Percentiles rank a stretch among this genome's conserved stretches.
These are phyloP conservation scores for Coemansia javaensis DNA, from an alignment of 192 early-diverging fungal species.

Conservation along the genomic window DNA sequence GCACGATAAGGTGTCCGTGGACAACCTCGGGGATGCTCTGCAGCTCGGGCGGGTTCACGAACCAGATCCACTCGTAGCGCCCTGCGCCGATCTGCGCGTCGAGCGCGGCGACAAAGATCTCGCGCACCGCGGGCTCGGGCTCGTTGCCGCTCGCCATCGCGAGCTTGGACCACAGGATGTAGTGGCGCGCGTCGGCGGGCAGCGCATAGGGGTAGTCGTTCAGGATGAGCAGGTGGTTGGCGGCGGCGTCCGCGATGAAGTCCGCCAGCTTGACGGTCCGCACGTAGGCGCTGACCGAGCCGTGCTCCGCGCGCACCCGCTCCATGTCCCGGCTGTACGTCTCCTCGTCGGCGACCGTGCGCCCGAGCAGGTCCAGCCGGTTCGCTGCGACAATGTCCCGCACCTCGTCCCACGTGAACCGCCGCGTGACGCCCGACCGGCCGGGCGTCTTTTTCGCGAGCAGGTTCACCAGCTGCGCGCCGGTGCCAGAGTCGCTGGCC, in stretches of 20 bases:
- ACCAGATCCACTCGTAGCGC: slow-evolving; percentile 44
- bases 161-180: slow-evolving; percentile 48
- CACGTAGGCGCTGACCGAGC: slow-evolving; percentile 25
- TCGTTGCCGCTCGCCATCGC: slow-evolving; percentile 14
- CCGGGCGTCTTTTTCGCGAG: slow-evolving; percentile 11
- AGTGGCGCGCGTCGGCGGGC: slow-evolving; percentile 15
- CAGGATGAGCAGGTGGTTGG: slow-evolving; percentile 29
- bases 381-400: slow-evolving; percentile 25
- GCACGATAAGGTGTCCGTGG: slow-evolving; percentile 41
- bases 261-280: slow-evolving; percentile 28
- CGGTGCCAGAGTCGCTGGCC: not conserved
- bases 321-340: slow-evolving; percentile 27
- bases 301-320: slow-evolving; percentile 22
- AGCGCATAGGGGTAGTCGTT: slow-evolving; percentile 53
- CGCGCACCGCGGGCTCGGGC: slow-evolving; percentile 13
- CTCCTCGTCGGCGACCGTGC: slow-evolving; percentile 16
- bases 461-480: slow-evolving; percentile 6
- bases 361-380: slow-evolving; percentile 37
- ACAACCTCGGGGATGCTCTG: slow-evolving; percentile 46
- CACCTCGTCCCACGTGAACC: slow-evolving; percentile 35
- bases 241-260: slow-evolving; percentile 18
- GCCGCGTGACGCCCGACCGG: slow-evolving; percentile 10
- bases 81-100: slow-evolving; percentile 17
- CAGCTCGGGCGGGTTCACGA: slow-evolving; percentile 46
- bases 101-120: slow-evolving; percentile 12